Evolutionary conservation across 257 asterid genomes (phyloP), one percentile per base, ranked within the genome.

Genomic region (Solanum virginianum): DNA sequence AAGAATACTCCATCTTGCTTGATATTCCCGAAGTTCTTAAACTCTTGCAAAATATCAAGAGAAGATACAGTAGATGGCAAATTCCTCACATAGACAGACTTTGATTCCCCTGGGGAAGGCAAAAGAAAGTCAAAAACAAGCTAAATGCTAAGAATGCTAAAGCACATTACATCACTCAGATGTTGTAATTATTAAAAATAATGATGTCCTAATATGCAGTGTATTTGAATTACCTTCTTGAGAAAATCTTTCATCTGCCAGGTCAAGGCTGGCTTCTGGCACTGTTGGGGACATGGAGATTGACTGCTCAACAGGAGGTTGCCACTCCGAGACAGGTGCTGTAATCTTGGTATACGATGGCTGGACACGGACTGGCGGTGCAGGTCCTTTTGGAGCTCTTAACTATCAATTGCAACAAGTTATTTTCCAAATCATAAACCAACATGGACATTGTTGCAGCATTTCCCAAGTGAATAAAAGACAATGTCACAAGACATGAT

Each of bases 51-150:
- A 87, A 95, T 88, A 85, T 95, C 98, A 10, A 81, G 83, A 43
- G 87, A 90, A 79, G 95, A 90, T 85, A 92, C 90, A 53, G 93
- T 85, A 55, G 92, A 84, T 16, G 82, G 94, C 91, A 96, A 88
- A 87, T 95, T 95, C 91, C 91, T 94, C 85, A 95, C 94, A 82
- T 95, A 96, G 59, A 96, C 95, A 72, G 97, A 93, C 88, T 88
- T 92, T 84, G 97, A 86, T 84, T 92, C 97, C 63, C 95, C 98
- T 92, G 92, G 82, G 75, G 22, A 6, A 43, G 56, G 12, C 71
- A 20, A 71, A 39, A 72, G 55, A 89, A 72, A 83, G 81, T 69
- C 83, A 81, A 59, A 56, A 56, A 80, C 66, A n/a, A 70, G 87
- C 26, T 54, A 77, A 49, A 49, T 24, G 62, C 51, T 68, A 68